Conservation (phyloP, 2,329 filamentous ascomycete genomes). For the Cladosporium halotolerans region DNA sequence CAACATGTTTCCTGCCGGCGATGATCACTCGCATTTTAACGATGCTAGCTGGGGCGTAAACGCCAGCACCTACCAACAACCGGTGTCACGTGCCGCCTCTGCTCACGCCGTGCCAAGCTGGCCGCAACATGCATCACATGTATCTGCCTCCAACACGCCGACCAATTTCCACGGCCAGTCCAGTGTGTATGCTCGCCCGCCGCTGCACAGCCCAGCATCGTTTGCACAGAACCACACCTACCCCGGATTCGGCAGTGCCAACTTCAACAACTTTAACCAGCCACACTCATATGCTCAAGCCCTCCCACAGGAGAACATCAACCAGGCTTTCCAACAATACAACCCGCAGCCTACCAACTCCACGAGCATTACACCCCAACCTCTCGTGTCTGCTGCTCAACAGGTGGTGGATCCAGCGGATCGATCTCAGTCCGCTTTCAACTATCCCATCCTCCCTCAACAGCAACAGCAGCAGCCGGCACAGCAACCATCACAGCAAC, state of each 20-base stretch:
- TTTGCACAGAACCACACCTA: constrained; percentile 20
- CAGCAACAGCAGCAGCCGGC: constrained; percentile 11
- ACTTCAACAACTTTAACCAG: constrained; percentile 11
- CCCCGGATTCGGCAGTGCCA: constrained; percentile 17
- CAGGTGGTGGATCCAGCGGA: background rate
- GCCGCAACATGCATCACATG: constrained; percentile 23
- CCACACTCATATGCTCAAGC: constrained; percentile 8
- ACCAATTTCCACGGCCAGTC: constrained; percentile 17
- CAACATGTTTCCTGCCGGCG: constrained; percentile 22
- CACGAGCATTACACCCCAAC: constrained; percentile 28
- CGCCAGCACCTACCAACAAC: constrained; percentile 20
- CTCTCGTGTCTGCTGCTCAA: constrained; percentile 16
- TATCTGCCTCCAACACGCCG: constrained; percentile 15
- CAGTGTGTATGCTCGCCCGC: constrained; percentile 19
- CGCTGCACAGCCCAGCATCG: constrained; percentile 25
- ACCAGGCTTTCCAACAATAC: constrained; percentile 14
- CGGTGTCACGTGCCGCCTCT: constrained; percentile 24
- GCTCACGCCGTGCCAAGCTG: constrained; percentile 17
- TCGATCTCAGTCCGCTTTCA: constrained; percentile 1
- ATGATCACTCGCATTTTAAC: constrained; percentile 21
- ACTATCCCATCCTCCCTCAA: constrained; percentile 3
- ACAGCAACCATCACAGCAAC: background rate
- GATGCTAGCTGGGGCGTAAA: constrained; percentile 30
- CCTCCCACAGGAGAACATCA: constrained; percentile 15
- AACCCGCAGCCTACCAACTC: constrained; percentile 12